Evolutionary conservation across 805 yeast genomes (phyloP).

Genomic region (Spathaspora sp.): DNA sequence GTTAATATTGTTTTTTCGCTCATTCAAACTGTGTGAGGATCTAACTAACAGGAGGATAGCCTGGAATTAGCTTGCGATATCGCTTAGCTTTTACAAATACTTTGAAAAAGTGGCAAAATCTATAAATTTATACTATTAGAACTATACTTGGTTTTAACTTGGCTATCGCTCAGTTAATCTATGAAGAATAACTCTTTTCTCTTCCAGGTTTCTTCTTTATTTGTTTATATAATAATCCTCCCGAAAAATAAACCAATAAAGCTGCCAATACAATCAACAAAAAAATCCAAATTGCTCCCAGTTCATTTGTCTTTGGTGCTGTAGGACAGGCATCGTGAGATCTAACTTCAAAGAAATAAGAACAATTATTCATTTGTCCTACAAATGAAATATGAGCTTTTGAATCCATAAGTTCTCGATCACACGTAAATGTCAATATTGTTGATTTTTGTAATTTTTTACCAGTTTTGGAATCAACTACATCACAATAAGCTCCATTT

Average conservation of each 20-base stretch:
- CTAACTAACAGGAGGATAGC: too few species aligned
- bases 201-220: slow-evolving; percentile 7
- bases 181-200: not conserved
- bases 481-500: slow-evolving; percentile 59
- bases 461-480: slow-evolving; percentile 37
- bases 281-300: slow-evolving; percentile 51
- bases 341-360: slow-evolving; percentile 78
- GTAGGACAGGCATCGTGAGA: slow-evolving; percentile 87
- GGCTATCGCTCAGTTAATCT: not conserved
- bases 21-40: too few species aligned
- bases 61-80: too few species aligned
- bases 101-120: too few species aligned
- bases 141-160: too few species aligned
- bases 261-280: slow-evolving; percentile 32
- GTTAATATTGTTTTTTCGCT: too few species aligned
- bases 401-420: slow-evolving; percentile 57
- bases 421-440: slow-evolving; percentile 71
- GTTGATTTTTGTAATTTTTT: slow-evolving; percentile 56
- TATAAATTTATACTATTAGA: not conserved
- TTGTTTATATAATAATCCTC: slow-evolving; percentile 32
- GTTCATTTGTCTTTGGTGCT: slow-evolving; percentile 58
- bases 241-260: slow-evolving; percentile 35
- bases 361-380: slow-evolving; percentile 73
- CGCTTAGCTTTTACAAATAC: too few species aligned
- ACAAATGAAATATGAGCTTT: slow-evolving; percentile 66